phyloP scores from a whole-genome alignment of 2,329 filamentous ascomycete species.

The Cercospora brassicicola region DNA sequence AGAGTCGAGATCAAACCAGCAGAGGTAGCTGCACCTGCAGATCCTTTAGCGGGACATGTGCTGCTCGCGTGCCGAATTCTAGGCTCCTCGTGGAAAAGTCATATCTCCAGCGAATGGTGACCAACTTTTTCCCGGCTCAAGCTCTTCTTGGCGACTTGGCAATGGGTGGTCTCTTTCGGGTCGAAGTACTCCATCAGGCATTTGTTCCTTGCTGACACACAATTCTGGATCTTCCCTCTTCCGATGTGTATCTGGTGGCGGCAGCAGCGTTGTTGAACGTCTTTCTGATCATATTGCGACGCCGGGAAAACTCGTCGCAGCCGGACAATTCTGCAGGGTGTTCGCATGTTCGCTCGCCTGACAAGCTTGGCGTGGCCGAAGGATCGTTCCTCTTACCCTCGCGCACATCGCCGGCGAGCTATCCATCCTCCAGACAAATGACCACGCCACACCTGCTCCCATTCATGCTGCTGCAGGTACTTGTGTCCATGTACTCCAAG shows the following conservation, averaged over 20 bases:
- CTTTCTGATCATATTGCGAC: neutral
- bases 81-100: constrained; percentile 8
- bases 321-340: neutral
- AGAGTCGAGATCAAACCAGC: neutral
- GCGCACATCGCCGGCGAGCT: constrained; percentile 6
- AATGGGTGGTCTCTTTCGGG: neutral
- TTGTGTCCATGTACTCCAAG: neutral
- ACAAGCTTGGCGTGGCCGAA: constrained; percentile 5
- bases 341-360: neutral
- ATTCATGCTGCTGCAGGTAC: neutral
- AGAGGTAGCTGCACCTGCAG: neutral
- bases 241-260: neutral
- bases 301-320: neutral
- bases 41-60: neutral
- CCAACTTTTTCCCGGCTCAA: neutral
- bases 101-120: constrained; percentile 13
- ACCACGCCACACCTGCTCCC: neutral
- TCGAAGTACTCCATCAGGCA: constrained; percentile 2
- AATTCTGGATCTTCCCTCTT: neutral
- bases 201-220: neutral
- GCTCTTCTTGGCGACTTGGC: constrained; percentile 10
- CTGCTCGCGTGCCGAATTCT: constrained; percentile 4
- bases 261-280: neutral
- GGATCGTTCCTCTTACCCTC: neutral
- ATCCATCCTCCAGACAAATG: neutral